Conservation (phyloP, 768 basidiomycete genomes). For the Suillus fuscotomentosus region DNA sequence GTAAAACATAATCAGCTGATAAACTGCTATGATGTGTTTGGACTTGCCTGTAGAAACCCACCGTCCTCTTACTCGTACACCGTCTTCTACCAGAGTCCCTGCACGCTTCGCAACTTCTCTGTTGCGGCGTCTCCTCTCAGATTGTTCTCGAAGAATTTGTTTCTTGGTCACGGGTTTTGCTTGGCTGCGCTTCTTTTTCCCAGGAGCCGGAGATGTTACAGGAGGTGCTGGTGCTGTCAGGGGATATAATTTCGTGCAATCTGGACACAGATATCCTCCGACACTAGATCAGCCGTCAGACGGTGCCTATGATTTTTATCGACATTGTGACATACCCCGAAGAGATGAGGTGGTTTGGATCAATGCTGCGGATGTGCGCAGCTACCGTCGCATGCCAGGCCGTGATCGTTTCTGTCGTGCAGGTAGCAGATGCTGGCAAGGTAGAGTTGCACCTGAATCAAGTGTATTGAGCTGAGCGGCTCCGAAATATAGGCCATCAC, state of each 20-base stretch:
- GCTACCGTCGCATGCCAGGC: conserved; percentile 52
- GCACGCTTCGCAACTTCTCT: conserved; percentile 34
- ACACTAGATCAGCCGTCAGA: conserved; percentile 28
- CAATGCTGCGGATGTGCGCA: conserved; percentile 41
- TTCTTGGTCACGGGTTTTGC: conserved; percentile 45
- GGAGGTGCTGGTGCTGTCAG: conserved; percentile 33
- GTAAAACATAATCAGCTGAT: conserved; percentile 9
- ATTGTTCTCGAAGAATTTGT: conserved; percentile 47
- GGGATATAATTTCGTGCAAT: conserved; percentile 57
- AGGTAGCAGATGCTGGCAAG: conserved; percentile 38
- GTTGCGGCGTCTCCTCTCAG: conserved; percentile 45
- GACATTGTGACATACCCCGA: conserved; percentile 46
- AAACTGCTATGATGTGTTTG: neutral
- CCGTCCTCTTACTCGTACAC: conserved; percentile 54
- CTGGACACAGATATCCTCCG: conserved; percentile 58
- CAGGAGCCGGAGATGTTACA: conserved; percentile 39
- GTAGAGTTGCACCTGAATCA: conserved; percentile 55
- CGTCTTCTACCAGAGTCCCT: conserved; percentile 33
- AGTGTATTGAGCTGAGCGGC: conserved; percentile 2
- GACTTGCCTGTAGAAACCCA: conserved; percentile 55
- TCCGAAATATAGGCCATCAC: neutral
- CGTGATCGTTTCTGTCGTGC: conserved; percentile 54
- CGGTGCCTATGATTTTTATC: conserved; percentile 2
- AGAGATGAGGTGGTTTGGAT: conserved; percentile 64
- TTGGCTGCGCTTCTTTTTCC: conserved; percentile 33